Percentiles rank a stretch among this genome's conserved stretches.
phyloP scores from a whole-genome alignment of 352 stramenopile genomes.

The Phytophthora agathidicida region DNA sequence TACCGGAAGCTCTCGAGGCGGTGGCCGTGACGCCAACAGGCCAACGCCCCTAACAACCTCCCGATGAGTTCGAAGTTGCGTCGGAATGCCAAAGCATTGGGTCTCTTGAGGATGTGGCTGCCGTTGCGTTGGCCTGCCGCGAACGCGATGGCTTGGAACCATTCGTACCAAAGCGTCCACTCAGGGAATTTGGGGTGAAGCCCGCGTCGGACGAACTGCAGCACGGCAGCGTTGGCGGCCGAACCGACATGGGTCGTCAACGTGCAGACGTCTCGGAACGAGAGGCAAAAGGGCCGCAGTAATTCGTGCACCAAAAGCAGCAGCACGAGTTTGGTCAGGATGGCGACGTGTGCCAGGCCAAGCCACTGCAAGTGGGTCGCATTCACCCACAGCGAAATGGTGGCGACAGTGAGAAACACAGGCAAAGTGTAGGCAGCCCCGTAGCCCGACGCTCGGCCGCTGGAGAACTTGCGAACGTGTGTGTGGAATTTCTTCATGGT shows the following conservation, averaged over 20 bases:
- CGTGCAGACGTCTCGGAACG: slow-evolving; percentile 31
- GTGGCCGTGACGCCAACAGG: slow-evolving; percentile 34
- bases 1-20: slow-evolving; percentile 36
- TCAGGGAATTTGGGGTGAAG: slow-evolving; percentile 37
- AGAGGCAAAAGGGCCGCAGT: slow-evolving; percentile 48
- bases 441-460: slow-evolving; percentile 18
- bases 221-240: slow-evolving; percentile 23
- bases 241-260: slow-evolving; percentile 25
- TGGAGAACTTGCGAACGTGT: slow-evolving; percentile 21
- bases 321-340: slow-evolving; percentile 29
- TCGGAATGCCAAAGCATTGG: slow-evolving; percentile 42
- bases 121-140: slow-evolving; percentile 33
- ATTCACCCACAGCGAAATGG: slow-evolving; percentile 33
- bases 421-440: slow-evolving; percentile 26
- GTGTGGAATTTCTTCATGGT: slow-evolving; percentile 29
- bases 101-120: slow-evolving; percentile 41
- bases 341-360: slow-evolving; percentile 16
- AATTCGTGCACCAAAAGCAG: slow-evolving; percentile 39
- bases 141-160: slow-evolving; percentile 45
- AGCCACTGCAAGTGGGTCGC: slow-evolving; percentile 36
- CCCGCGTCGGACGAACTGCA: slow-evolving; percentile 32
- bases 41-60: slow-evolving; percentile 27
- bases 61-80: slow-evolving; percentile 47
- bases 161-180: slow-evolving; percentile 52
- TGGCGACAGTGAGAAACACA: slow-evolving; percentile 16